Evolutionary conservation across 2,329 filamentous ascomycete species (phyloP).

Genomic region (Mycocentrospora acerina): DNA sequence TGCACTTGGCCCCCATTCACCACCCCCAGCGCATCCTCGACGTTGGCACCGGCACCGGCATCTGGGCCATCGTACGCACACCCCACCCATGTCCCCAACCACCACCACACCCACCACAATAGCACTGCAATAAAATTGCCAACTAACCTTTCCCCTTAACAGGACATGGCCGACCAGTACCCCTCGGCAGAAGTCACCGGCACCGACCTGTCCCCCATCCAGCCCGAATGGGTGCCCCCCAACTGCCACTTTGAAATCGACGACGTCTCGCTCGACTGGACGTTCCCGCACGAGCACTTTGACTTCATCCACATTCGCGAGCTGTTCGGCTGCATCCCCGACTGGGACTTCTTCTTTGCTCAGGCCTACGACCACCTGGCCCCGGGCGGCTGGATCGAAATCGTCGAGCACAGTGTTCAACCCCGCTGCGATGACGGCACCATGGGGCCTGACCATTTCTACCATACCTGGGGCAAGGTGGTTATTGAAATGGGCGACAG

Average conservation of each 20-base stretch:
- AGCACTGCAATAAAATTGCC: too few species aligned
- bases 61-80: slow-evolving; percentile 37
- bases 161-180: slow-evolving; percentile 33
- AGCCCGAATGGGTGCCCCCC: slow-evolving; percentile 50
- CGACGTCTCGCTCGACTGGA: slow-evolving; percentile 48
- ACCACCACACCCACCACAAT: background rate
- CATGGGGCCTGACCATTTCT: slow-evolving; percentile 41
- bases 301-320: slow-evolving; percentile 52
- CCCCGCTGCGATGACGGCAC: slow-evolving; percentile 45
- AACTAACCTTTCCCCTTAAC: too few species aligned
- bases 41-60: slow-evolving; percentile 40
- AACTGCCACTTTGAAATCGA: slow-evolving; percentile 53
- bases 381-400: slow-evolving; percentile 48
- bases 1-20: slow-evolving; percentile 36
- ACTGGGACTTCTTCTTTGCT: slow-evolving; percentile 48
- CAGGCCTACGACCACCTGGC: slow-evolving; percentile 39
- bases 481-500: slow-evolving; percentile 39
- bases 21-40: slow-evolving; percentile 36
- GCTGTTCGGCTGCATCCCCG: slow-evolving; percentile 48
- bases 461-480: slow-evolving; percentile 36
- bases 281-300: slow-evolving; percentile 37
- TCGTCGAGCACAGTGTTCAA: slow-evolving; percentile 46
- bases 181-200: slow-evolving; percentile 41
- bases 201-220: slow-evolving; percentile 53
- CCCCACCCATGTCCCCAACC: background rate